Evolutionary conservation across 495 filamentous ascomycete species (phyloP), one percentile per base, ranked within the genome.

Genomic region (Aspergillus coremiiformis): DNA sequence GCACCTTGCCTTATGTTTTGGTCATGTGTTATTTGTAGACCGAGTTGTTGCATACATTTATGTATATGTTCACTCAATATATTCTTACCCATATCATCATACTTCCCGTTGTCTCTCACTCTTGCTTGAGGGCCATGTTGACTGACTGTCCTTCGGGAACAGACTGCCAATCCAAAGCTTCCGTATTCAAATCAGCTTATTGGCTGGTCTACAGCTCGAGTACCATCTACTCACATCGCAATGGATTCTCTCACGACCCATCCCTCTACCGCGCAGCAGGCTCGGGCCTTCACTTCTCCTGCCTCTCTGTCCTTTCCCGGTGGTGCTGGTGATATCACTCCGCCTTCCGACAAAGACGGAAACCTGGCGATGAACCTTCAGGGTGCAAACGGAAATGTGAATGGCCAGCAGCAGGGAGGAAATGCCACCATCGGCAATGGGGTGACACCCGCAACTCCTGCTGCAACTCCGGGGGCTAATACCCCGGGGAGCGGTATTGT

Each of bases 381-480:
- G 56, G 73, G 77, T 55, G 61, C 53, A 54, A 75, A 74, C 60
- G 61, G 66, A 45, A 58, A 60, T 46, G 61, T 68, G 65, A 82
- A 81, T 63, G 81, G 73, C 62, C 76, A 74, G 66, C 81, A 81
- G 74, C 78, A 77, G 61, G 80, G 77, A 74, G 77, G 65, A 64
- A 80, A 78, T 76, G 78, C 70, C 77, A 64, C 68, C 51, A 80
- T 76, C 61, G 87, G 79, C 77, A 87, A 84, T 70, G 89, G 89
- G 80, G 87, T 95, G 78, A 90, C 84, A 75, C 90, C 91, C 76
- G 89, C 90, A 49, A 96, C 93, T 69, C 92, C 92, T 55, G 92
- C 90, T 77, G 89, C 93, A 56, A 96, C 92, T 42, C 91, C 92
- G 64, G 86, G 82, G 63, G 87, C 86, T 52, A 84, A 75, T 21